Percentiles rank a stretch among this genome's conserved stretches.
phyloP scores from a whole-genome alignment of 805 yeast genomes.

The Maudiozyma serrabonitensis region DNA sequence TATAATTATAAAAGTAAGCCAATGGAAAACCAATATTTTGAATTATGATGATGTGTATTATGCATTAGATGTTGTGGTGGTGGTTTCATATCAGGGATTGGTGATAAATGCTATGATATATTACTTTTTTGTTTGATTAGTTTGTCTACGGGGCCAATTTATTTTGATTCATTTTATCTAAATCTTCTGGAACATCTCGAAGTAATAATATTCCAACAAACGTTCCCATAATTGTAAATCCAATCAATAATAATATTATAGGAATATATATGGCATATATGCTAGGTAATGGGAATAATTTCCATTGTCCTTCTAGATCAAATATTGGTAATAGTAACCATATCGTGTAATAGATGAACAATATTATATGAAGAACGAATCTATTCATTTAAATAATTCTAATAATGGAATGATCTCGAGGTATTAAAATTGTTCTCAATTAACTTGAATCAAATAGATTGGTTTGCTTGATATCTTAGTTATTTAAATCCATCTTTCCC shows the following conservation, averaged over 20 bases:
- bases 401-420: background rate
- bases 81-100: too few relatives aligned
- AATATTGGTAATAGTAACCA: constrained; percentile 28
- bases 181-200: constrained; percentile 3
- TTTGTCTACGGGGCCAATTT: background rate
- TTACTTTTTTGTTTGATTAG: too few relatives aligned
- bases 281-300: constrained; percentile 25
- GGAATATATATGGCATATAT: constrained; percentile 26
- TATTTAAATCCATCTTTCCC: too few relatives aligned
- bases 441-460: background rate
- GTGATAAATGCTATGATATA: too few relatives aligned
- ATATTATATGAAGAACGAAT: constrained; percentile 12
- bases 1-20: too few relatives aligned
- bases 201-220: constrained; percentile 18
- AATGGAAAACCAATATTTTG: too few relatives aligned
- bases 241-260: constrained; percentile 19
- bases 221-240: constrained; percentile 22
- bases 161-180: background rate
- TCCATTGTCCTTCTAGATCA: constrained; percentile 11
- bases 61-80: too few relatives aligned
- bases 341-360: constrained; percentile 19
- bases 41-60: too few relatives aligned
- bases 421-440: too few relatives aligned
- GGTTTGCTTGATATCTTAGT: background rate
- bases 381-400: constrained; percentile 15